Conservation (phyloP, 2,329 filamentous ascomycete genomes). For the Pseudocercospora vitis region DNA sequence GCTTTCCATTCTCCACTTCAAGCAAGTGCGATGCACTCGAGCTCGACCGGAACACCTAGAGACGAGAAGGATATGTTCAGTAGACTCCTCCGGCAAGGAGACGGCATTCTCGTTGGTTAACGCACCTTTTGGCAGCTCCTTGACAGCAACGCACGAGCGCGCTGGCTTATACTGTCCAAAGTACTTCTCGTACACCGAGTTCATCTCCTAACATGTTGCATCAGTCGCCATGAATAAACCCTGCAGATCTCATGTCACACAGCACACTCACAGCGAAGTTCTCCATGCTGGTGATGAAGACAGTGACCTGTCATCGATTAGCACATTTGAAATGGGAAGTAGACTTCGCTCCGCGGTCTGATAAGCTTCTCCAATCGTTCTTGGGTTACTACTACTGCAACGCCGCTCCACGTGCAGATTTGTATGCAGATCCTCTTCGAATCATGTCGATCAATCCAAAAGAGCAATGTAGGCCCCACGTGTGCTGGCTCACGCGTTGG, state of each 20-base stretch:
- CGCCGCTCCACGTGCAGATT: not conserved
- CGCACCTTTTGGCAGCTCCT: constrained; percentile 83
- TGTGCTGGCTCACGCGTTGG: too few species aligned
- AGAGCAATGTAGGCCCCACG: too few species aligned
- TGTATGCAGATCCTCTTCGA: not conserved
- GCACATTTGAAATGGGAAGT: too few species aligned
- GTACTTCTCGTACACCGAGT: constrained; percentile 79
- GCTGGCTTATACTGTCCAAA: constrained; percentile 74
- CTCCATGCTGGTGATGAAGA: constrained; percentile 90
- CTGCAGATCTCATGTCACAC: too few species aligned
- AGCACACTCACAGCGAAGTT: constrained; percentile 72
- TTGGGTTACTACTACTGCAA: too few species aligned
- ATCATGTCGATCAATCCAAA: constrained; percentile 5
- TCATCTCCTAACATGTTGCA: constrained; percentile 46
- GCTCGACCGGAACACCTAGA: constrained; percentile 84
- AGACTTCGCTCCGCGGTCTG: too few species aligned
- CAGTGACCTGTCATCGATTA: constrained; percentile 45
- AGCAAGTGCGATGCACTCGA: constrained; percentile 75
- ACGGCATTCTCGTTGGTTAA: too few species aligned
- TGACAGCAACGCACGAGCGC: constrained; percentile 86
- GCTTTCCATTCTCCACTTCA: not conserved
- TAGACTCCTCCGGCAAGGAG: too few species aligned
- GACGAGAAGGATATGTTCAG: too few species aligned
- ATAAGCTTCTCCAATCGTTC: too few species aligned
- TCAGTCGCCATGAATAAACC: not conserved